phyloP scores from a whole-genome alignment of 2,329 filamentous ascomycete species.

The Neofusicoccum cordaticola region DNA sequence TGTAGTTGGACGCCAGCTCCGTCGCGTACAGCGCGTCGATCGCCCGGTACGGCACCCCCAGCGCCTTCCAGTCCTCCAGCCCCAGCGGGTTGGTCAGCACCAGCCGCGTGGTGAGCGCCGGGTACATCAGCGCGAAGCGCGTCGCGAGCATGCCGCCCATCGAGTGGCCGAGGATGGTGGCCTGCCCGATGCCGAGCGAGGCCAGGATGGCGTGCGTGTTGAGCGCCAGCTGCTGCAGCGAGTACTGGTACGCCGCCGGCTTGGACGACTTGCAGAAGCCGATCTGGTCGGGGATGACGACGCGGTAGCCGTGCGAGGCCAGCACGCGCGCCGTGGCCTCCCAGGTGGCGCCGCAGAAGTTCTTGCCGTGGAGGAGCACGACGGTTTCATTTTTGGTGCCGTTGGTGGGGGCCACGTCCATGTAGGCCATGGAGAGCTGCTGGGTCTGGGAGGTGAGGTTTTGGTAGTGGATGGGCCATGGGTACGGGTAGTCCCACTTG shows the following conservation, averaged over 20 bases:
- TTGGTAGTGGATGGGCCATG: conserved; percentile 49
- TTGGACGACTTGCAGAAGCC: conserved; percentile 60
- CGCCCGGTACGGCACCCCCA: conserved; percentile 27
- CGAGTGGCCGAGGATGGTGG: conserved; percentile 54
- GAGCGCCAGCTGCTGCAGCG: conserved; percentile 49
- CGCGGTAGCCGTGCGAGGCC: conserved; percentile 46
- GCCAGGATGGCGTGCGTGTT: conserved; percentile 52
- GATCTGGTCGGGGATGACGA: conserved; percentile 55
- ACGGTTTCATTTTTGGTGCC: conserved; percentile 36
- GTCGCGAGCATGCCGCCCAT: conserved; percentile 55
- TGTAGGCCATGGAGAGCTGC: conserved; percentile 55
- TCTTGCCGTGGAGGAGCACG: conserved; percentile 55
- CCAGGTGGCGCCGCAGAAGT: conserved; percentile 57
- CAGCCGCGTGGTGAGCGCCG: conserved; percentile 41
- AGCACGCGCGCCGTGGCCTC: conserved; percentile 46
- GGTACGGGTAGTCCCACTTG: conserved; percentile 44
- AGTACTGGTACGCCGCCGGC: conserved; percentile 52
- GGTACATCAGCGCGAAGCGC: conserved; percentile 53
- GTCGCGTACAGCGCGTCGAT: conserved; percentile 23
- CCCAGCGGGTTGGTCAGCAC: conserved; percentile 54
- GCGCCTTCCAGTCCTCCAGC: conserved; percentile 52
- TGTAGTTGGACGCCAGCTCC: conserved; percentile 27
- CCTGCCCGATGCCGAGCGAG: conserved; percentile 43
- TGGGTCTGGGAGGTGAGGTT: conserved; percentile 48
- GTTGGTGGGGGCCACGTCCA: conserved; percentile 44